Base-by-base conservation (phyloP, 2,329 filamentous ascomycete species). In the Colletotrichum endophyticum region DNA sequence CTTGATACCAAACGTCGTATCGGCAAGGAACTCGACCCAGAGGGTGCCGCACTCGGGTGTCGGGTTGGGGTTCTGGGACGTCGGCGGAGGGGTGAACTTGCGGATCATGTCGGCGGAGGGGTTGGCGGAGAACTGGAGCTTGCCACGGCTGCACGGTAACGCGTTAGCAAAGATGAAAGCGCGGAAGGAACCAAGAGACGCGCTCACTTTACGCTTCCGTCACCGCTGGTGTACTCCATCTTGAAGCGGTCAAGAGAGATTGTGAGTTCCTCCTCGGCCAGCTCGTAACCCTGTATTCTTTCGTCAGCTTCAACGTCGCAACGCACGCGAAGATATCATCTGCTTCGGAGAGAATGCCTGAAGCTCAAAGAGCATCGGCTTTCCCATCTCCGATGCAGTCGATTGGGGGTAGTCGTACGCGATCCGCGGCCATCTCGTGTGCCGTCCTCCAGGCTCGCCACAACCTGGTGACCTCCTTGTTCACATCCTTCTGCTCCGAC, bases 381-480 rank as follows among this genome's bases (percentile, higher is more conserved):
- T 25, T 22, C n/a, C 9, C n/a, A 7, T 28, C 15, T 6, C n/a
- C 39, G 9, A 34, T 36, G 34, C 6, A 34, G 19, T 62, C 11
- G 19, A 53, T 53, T n/a, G 27, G 12, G 66, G 44, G 44, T 19
- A n/a, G 59, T 81, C 94, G 81, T 91, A 98, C 96, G 85, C 96
- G 89, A 85, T 99, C 97, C 78, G 91, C 90, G 81, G 97, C 94
- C 96, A 99, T 98, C 90, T 99, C 95, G 86, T 98, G 95, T 66
- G 96, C 93, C 11, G 97, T 99, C 86, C 93, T 93, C 92, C 95
- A 98, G 81, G 96, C 95, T 85, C 96, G 95, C 96, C 97, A 99
- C 80, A 98, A 92, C 83, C 95, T 93, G 82, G 91, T 87, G 66
- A 90, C 85, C 85, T 88, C 87, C 84, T 90, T 89, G 79, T 88